phyloP scores from a whole-genome alignment of 495 filamentous ascomycete genomes.

The Corynascus novoguineensis region DNA sequence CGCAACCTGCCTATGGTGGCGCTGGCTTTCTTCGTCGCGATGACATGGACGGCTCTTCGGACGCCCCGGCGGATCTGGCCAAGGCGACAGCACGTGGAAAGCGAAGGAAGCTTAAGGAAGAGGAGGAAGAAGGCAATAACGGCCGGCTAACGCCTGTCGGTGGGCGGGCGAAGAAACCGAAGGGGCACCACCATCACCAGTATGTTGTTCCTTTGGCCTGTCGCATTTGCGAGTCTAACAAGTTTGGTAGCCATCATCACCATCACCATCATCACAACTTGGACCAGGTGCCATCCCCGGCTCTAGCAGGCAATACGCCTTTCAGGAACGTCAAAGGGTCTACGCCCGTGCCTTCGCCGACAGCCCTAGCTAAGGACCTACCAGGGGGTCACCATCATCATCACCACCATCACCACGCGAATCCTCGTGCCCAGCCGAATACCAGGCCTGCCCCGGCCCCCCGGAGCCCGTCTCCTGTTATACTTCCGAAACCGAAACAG shows the following conservation, averaged over 20 bases:
- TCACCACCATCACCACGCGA: constrained; percentile 36
- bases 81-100: constrained; percentile 43
- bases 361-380: constrained; percentile 43
- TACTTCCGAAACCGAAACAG: constrained; percentile 56
- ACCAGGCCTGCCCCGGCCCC: constrained; percentile 38
- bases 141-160: constrained; percentile 48
- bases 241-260: constrained; percentile 60
- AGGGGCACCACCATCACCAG: constrained; percentile 62
- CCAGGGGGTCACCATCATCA: constrained; percentile 32
- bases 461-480: constrained; percentile 35
- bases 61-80: constrained; percentile 25
- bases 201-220: constrained; percentile 33
- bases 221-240: constrained; percentile 16
- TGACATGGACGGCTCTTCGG: constrained; percentile 40
- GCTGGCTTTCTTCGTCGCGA: constrained; percentile 40
- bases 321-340: constrained; percentile 41
- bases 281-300: constrained; percentile 52
- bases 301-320: constrained; percentile 35
- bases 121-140: constrained; percentile 58
- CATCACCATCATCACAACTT: constrained; percentile 68
- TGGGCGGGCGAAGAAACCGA: constrained; percentile 51
- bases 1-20: constrained; percentile 41
- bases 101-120: constrained; percentile 55
- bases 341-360: constrained; percentile 55
- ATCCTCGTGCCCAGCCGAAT: constrained; percentile 20